Percentiles rank a stretch among this genome's conserved stretches.
phyloP scores from a whole-genome alignment of 2,329 filamentous ascomycete genomes.

The Pseudogymnoascus sp. region DNA sequence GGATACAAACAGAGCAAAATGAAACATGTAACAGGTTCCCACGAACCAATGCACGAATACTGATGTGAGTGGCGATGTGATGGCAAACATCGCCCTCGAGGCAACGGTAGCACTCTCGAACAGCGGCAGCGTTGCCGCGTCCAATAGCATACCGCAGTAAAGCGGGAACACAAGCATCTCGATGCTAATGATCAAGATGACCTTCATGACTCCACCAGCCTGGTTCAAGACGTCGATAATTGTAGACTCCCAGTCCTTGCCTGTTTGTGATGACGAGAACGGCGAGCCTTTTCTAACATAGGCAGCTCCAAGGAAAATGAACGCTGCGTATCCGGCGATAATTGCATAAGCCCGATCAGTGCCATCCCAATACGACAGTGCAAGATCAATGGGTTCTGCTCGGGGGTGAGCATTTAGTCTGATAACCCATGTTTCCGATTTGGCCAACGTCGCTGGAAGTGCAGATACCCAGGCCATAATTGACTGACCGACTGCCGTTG shows the following conservation, averaged over 20 bases:
- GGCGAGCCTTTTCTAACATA: conserved; percentile 70
- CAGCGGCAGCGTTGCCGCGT: conserved; percentile 78
- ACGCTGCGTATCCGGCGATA: conserved; percentile 68
- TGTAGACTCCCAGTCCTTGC: conserved; percentile 62
- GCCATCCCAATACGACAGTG: conserved; percentile 58
- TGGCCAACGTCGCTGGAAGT: conserved; percentile 30
- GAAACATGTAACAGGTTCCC: conserved; percentile 99
- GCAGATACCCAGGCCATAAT: conserved; percentile 22
- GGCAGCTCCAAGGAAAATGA: conserved; percentile 64
- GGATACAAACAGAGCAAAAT: conserved; percentile 95
- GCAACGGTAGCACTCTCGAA: conserved; percentile 74
- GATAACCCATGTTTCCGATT: conserved; percentile 51
- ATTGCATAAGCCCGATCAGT: conserved; percentile 64
- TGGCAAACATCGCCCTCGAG: conserved; percentile 70
- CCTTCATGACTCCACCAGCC: conserved; percentile 93
- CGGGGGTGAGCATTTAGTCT: conserved; percentile 40
- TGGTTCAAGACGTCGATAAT: conserved; percentile 80
- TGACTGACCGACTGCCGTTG: neutral
- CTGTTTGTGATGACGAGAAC: conserved; percentile 49
- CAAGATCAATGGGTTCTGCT: conserved; percentile 38
- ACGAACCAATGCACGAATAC: conserved; percentile 98
- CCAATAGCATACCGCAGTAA: conserved; percentile 87
- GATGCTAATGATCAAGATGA: conserved; percentile 96
- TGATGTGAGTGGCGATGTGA: conserved; percentile 74
- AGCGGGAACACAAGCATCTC: conserved; percentile 97